Conservation (phyloP, 2,329 filamentous ascomycete species). For the Dryadomyces sulphureus region DNA sequence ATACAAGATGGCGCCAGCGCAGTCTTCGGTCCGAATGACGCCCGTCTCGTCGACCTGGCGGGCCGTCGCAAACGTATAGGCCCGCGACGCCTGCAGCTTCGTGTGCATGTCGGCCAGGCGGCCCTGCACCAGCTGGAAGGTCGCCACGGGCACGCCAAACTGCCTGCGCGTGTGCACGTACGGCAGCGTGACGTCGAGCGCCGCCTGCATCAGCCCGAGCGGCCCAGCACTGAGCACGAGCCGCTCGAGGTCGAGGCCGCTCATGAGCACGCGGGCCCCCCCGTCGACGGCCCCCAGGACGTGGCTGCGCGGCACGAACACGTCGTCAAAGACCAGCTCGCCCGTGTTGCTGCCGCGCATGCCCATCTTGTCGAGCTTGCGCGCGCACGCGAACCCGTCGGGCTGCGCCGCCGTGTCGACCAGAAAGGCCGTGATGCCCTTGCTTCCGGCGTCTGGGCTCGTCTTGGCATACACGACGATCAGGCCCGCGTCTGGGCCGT, state of each 20-base stretch:
- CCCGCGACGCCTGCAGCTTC: conserved; percentile 67
- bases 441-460: conserved; percentile 60
- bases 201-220: conserved; percentile 85
- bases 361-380: conserved; percentile 94
- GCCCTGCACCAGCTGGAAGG: conserved; percentile 87
- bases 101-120: conserved; percentile 97
- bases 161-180: conserved; percentile 84
- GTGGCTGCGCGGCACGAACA: conserved; percentile 76
- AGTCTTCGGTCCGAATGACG: conserved; percentile 71
- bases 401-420: conserved; percentile 44
- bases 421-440: conserved; percentile 91
- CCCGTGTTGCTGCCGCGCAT: conserved; percentile 97
- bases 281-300: conserved; percentile 66
- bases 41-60: conserved; percentile 63
- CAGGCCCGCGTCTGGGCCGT: conserved; percentile 84
- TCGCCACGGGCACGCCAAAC: conserved; percentile 73
- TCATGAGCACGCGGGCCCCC: conserved; percentile 87
- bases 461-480: conserved; percentile 98
- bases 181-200: conserved; percentile 71
- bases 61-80: conserved; percentile 80
- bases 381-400: conserved; percentile 66
- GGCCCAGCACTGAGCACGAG: conserved; percentile 85
- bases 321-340: conserved; percentile 78
- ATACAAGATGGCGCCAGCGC: conserved; percentile 85
- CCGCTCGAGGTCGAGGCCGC: conserved; percentile 85